Conservation (phyloP, 2,329 filamentous ascomycete genomes). For the Ceratocystis destructans region DNA sequence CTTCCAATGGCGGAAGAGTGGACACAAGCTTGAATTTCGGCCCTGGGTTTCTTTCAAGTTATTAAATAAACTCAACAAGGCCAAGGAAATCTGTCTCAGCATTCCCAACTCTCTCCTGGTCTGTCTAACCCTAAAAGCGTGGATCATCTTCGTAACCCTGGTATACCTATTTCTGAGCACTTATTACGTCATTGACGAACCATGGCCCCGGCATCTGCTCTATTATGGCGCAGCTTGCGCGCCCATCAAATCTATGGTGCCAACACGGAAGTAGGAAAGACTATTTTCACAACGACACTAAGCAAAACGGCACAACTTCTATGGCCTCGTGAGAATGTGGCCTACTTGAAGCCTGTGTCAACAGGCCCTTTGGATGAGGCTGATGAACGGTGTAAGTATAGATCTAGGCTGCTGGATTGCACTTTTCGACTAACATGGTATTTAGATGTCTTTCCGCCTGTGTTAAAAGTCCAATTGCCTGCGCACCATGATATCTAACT, state of each 20-base stretch:
- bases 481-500: neutral
- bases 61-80: neutral
- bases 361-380: conserved; percentile 57
- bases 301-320: conserved; percentile 44
- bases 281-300: conserved; percentile 60
- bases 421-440: neutral
- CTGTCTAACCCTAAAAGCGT: neutral
- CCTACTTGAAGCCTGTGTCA: conserved; percentile 70
- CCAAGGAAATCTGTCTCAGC: neutral
- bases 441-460: neutral
- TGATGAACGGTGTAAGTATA: conserved; percentile 47
- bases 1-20: neutral
- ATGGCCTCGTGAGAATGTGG: conserved; percentile 35
- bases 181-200: neutral
- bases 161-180: neutral
- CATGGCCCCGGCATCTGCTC: conserved; percentile 40
- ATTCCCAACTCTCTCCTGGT: neutral
- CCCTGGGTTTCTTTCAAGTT: neutral
- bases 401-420: neutral
- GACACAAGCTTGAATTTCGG: neutral
- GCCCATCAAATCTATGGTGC: conserved; percentile 68
- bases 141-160: neutral
- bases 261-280: conserved; percentile 78
- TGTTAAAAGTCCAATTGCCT: neutral
- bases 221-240: conserved; percentile 54